Evolutionary conservation across 306 rosid genomes (phyloP).

Genomic region (Quercus berberidifolia): DNA sequence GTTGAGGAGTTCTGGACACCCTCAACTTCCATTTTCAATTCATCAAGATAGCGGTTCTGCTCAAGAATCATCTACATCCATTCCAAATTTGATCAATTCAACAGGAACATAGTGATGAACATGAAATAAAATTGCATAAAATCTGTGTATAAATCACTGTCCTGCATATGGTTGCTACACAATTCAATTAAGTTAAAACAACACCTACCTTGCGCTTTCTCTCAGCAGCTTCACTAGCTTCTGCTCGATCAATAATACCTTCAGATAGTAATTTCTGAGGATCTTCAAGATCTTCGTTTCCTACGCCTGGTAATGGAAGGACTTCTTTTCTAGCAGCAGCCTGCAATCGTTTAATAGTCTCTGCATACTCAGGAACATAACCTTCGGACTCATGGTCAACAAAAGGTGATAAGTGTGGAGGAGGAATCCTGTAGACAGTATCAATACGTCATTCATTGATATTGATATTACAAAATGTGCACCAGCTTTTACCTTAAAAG

Average conservation of each 20-base stretch:
- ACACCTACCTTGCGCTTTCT: constrained; percentile 57
- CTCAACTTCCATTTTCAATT: constrained; percentile 68
- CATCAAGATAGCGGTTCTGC: constrained; percentile 64
- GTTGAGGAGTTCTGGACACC: constrained; percentile 38
- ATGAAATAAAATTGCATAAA: neutral
- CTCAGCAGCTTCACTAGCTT: constrained; percentile 82
- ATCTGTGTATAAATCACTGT: neutral
- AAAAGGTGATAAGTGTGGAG: constrained; percentile 93
- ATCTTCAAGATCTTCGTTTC: constrained; percentile 69
- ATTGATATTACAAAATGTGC: neutral
- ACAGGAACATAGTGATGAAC: neutral
- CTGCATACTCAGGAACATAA: constrained; percentile 89
- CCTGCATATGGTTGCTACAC: neutral
- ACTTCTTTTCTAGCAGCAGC: constrained; percentile 68
- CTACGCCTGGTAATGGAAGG: constrained; percentile 78
- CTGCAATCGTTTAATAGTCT: constrained; percentile 67
- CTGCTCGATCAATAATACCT: constrained; percentile 72
- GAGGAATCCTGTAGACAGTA: constrained; percentile 61
- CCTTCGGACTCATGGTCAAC: constrained; percentile 76
- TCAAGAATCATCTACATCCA: constrained; percentile 66
- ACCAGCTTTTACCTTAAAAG: neutral
- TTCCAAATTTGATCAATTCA: constrained; percentile 6
- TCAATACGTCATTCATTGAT: neutral
- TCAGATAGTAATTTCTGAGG: constrained; percentile 69
- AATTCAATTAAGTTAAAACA: neutral